These are phyloP conservation scores for Xylaria sp. DNA, from an alignment of 2,329 filamentous ascomycete genomes.

Conservation along the genomic window DNA sequence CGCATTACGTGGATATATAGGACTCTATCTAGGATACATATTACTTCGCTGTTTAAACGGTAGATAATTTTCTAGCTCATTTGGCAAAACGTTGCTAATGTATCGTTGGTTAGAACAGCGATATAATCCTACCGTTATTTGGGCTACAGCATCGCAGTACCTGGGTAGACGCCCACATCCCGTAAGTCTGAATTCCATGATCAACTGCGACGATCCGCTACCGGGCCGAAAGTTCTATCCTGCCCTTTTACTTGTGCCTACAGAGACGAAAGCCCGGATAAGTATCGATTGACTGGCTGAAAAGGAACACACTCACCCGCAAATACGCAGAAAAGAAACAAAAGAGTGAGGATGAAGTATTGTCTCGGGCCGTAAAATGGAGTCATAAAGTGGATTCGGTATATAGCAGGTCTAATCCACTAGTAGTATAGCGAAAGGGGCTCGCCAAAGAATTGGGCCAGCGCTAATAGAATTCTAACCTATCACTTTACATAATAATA, in stretches of 20 bases:
- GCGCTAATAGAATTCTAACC: no score
- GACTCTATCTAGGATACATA: background rate
- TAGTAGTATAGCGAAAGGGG: background rate
- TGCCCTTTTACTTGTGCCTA: background rate
- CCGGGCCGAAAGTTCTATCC: conserved; percentile 10
- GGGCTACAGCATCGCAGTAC: background rate
- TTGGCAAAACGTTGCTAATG: background rate
- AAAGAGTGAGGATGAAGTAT: no score
- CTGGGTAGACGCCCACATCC: background rate
- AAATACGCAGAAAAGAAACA: background rate
- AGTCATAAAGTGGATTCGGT: background rate
- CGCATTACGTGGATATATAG: background rate
- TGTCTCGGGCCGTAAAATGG: background rate
- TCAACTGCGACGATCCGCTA: background rate
- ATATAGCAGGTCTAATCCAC: background rate
- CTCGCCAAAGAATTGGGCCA: no score
- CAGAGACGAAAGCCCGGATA: background rate
- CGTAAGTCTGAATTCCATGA: background rate
- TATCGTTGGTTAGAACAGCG: background rate
- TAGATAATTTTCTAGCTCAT: background rate
- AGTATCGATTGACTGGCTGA: background rate
- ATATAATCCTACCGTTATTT: background rate
- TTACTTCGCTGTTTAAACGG: background rate
- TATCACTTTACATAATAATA: no score
- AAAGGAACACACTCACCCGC: background rate